Evolutionary conservation across 352 stramenopile genomes (phyloP), one percentile per base, ranked within the genome.

Genomic region (Phytophthora quininea): DNA sequence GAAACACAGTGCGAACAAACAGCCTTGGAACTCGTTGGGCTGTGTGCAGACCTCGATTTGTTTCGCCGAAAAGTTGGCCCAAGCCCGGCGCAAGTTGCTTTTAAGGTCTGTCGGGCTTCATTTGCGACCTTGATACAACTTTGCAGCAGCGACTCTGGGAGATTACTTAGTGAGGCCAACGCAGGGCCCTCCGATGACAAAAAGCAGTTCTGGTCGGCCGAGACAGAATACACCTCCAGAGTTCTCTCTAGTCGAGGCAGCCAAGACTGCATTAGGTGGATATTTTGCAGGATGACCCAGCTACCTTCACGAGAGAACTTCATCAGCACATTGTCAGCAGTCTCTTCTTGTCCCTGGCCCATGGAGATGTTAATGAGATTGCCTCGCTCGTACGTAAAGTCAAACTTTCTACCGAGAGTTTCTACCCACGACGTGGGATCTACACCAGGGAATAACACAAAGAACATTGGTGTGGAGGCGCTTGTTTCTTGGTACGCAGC

Each of bases 1-100:
- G 79, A 97, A 98, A 72, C 95, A 98, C 2, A 98, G 79, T 3
- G 90, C 89, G 69, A 98, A 98, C 2, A 98, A 67, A 63, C 95
- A 98, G 10, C 86, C 90, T 69, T 98, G 96, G 62, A 95, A 98
- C 51, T 97, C 90, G 51, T 76, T 90, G 7, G 86, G 77, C 57
- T 96, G 82, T 9, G 83, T 59, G 58, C 84, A 88, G 3, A 66
- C 74, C 12, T 92, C 85, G 32, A 95, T 76, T n/a, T 89, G 73
- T 35, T 97, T 90, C 49, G 95, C 67, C 3, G 77, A 88, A 46
- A 96, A 94, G 47, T 82, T 76, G 1, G 87, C 75, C 87, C 87
- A 96, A 19, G 84, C 88, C n/a, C 85, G 82, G 0, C 84, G 73
- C 52, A 96, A 61, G 47, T 96, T 96, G 60, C 84, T 93, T 50